Conservation (phyloP, 2,329 filamentous ascomycete genomes). For the Sclerotinia borealis region DNA sequence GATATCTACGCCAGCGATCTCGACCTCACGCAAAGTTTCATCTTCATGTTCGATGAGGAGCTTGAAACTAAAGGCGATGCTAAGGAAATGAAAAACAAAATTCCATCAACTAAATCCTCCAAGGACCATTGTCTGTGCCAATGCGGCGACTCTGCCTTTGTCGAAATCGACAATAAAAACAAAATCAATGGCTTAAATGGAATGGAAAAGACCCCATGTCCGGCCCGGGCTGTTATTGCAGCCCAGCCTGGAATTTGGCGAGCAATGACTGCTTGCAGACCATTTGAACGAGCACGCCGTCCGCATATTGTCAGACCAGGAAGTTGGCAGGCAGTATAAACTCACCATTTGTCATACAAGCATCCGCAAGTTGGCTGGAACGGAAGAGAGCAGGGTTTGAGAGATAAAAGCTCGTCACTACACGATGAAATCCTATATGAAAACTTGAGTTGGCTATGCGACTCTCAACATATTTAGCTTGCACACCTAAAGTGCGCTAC, state of each 20-base stretch:
- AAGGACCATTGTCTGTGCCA: neutral
- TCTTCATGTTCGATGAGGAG: neutral
- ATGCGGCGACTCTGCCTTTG: neutral
- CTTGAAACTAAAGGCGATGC: neutral
- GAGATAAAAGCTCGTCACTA: neutral
- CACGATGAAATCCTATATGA: neutral
- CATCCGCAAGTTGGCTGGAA: neutral
- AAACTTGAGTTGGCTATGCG: neutral
- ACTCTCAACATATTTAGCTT: no score
- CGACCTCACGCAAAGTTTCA: neutral
- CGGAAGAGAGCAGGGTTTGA: neutral
- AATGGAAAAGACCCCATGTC: neutral
- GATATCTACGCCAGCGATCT: neutral
- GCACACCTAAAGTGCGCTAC: neutral
- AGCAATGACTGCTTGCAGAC: conserved; percentile 3
- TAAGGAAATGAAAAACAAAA: neutral
- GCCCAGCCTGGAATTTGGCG: neutral
- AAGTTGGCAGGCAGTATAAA: neutral
- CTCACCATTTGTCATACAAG: neutral
- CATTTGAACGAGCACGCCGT: neutral
- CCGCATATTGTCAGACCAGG: neutral
- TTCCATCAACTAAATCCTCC: neutral
- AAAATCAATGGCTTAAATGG: neutral
- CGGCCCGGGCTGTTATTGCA: neutral
- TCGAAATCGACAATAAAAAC: neutral